Percentiles rank a stretch among this genome's conserved stretches.
phyloP scores from a whole-genome alignment of 139 green algal genomes.

The Tetradesmus lagerheimii region DNA sequence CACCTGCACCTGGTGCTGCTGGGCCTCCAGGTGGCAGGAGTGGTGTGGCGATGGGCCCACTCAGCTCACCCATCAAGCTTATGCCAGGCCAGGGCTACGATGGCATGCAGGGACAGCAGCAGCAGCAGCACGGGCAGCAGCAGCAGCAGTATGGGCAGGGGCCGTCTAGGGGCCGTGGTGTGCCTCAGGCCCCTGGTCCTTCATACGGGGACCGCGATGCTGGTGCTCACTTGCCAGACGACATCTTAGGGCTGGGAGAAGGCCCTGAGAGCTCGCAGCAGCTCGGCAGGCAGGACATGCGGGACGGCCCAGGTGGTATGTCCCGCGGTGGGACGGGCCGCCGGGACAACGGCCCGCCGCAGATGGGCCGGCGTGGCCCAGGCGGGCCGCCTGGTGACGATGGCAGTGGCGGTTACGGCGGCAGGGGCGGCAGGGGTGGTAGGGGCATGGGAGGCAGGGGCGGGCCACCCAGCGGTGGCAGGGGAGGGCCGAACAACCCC shows the following conservation, averaged over 20 bases:
- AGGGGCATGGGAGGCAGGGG: neutral
- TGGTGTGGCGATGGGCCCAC: neutral
- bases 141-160: conserved; percentile 23
- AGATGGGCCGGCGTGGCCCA: neutral
- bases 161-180: conserved; percentile 1
- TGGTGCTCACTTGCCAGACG: conserved; percentile 28
- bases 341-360: neutral
- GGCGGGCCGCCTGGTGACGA: neutral
- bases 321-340: no score
- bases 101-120: neutral
- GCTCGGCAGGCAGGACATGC: neutral
- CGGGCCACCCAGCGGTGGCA: neutral
- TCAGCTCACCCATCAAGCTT: conserved; percentile 27
- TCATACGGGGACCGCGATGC: neutral
- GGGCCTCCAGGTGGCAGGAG: neutral
- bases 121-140: conserved; percentile 25
- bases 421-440: neutral
- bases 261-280: conserved; percentile 14
- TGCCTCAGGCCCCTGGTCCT: neutral
- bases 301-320: neutral
- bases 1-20: neutral
- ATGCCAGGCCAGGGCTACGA: conserved; percentile 11
- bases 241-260: conserved; percentile 35
- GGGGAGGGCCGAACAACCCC: neutral
- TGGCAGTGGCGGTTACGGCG: neutral